phyloP scores from a whole-genome alignment of 352 stramenopile species.

The Pythium brassicae region DNA sequence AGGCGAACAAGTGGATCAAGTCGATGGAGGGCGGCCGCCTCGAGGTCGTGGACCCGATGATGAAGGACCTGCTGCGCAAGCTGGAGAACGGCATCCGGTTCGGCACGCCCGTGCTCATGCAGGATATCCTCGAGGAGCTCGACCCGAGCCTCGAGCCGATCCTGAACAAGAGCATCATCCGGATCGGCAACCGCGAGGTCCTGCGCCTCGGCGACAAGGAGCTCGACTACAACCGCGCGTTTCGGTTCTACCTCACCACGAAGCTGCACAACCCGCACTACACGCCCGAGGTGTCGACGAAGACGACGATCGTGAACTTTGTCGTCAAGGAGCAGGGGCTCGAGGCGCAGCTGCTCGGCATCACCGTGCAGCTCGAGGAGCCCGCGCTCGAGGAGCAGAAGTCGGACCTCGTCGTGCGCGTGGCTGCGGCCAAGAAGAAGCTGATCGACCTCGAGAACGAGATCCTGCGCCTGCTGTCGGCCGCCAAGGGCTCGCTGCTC shows the following conservation, averaged over 20 bases:
- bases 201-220: slow-evolving; percentile 95
- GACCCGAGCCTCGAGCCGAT: slow-evolving; percentile 93
- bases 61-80: slow-evolving; percentile 92
- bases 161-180: slow-evolving; percentile 93
- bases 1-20: slow-evolving; percentile 97
- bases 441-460: slow-evolving; percentile 95
- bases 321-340: slow-evolving; percentile 94
- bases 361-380: slow-evolving; percentile 93
- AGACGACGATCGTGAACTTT: slow-evolving; percentile 97
- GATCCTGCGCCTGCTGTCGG: slow-evolving; percentile 90
- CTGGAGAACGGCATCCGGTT: slow-evolving; percentile 94
- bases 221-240: slow-evolving; percentile 93
- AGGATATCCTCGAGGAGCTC: slow-evolving; percentile 95
- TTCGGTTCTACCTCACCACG: slow-evolving; percentile 95
- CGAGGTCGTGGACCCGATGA: slow-evolving; percentile 93
- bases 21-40: slow-evolving; percentile 88
- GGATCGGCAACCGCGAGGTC: slow-evolving; percentile 91
- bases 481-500: slow-evolving; percentile 90
- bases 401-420: slow-evolving; percentile 84
- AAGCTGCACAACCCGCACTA: slow-evolving; percentile 97
- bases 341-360: slow-evolving; percentile 92
- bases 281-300: slow-evolving; percentile 93
- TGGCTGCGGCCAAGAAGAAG: slow-evolving; percentile 93
- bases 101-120: slow-evolving; percentile 90
- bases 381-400: slow-evolving; percentile 94